These are phyloP conservation scores for Eutrema japonicum DNA, from an alignment of 345 rosid species.

Conservation along the genomic window DNA sequence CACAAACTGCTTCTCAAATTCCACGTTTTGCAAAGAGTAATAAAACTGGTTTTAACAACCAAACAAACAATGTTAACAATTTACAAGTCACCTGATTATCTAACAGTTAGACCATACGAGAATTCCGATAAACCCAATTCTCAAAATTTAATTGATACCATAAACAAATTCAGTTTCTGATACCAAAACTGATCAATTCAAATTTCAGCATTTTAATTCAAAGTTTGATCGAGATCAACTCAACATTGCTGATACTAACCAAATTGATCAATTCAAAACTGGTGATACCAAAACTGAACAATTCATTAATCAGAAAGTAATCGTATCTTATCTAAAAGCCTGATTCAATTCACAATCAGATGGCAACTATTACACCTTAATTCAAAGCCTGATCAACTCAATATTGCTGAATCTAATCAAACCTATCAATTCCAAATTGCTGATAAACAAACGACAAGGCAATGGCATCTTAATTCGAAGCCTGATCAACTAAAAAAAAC, in stretches of 20 bases:
- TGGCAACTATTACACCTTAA: neutral
- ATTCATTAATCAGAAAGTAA: neutral
- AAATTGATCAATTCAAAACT: too few species aligned
- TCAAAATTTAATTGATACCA: neutral
- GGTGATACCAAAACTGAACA: neutral
- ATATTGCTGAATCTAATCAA: neutral
- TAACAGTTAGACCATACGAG: too few species aligned
- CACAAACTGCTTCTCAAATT: slow-evolving; percentile 20
- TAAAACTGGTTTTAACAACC: too few species aligned
- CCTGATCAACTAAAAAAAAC: neutral
- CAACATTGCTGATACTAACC: neutral
- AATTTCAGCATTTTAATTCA: neutral
- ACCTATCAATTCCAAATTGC: neutral
- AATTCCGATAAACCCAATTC: neutral
- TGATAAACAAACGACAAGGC: neutral
- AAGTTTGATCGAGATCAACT: too few species aligned
- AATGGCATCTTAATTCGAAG: neutral
- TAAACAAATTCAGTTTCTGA: neutral
- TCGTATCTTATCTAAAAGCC: neutral
- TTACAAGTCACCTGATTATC: slow-evolving; percentile 8
- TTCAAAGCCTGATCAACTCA: neutral
- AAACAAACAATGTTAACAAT: neutral
- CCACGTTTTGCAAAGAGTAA: slow-evolving; percentile 3
- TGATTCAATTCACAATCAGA: neutral
- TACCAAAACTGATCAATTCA: slow-evolving; percentile 14